Conservation (phyloP, 495 filamentous ascomycete species). For the Articulospora tetracladia region DNA sequence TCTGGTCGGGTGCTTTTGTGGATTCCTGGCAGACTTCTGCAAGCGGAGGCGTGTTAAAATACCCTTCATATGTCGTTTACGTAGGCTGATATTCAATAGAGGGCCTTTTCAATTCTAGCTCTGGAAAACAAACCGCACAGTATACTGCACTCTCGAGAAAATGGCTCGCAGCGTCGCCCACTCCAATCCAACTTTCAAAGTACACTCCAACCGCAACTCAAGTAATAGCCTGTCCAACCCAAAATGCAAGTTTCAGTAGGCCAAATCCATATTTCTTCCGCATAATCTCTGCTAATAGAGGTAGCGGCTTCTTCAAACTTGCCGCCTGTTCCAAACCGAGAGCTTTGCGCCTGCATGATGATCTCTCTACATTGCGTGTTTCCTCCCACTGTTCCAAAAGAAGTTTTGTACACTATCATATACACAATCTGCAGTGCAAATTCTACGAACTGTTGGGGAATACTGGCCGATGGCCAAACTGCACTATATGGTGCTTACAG, state of each 20-base stretch:
- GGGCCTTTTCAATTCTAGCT: constrained; percentile 33
- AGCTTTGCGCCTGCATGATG: constrained; percentile 79
- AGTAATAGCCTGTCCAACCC: constrained; percentile 62
- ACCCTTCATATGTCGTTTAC: constrained; percentile 47
- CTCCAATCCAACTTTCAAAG: constrained; percentile 53
- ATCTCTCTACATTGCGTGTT: constrained; percentile 64
- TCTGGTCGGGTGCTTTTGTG: not conserved
- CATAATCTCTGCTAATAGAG: not conserved
- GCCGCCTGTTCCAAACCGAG: constrained; percentile 70
- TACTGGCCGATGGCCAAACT: constrained; percentile 60
- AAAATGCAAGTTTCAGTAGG: constrained; percentile 57
- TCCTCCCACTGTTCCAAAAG: constrained; percentile 29
- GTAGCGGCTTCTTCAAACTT: constrained; percentile 51
- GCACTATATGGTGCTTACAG: constrained; percentile 81
- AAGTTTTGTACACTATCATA: constrained; percentile 62
- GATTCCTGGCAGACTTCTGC: not conserved
- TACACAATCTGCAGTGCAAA: constrained; percentile 61
- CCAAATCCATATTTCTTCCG: not conserved
- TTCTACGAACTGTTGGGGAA: constrained; percentile 55
- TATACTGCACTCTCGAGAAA: constrained; percentile 67
- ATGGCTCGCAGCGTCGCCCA: constrained; percentile 62
- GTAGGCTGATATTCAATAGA: constrained; percentile 59
- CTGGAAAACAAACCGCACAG: constrained; percentile 61
- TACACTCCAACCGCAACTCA: constrained; percentile 79
- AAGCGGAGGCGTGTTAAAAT: not conserved